Conservation (phyloP, 2,329 filamentous ascomycete species). For the Microcyclospora pomicola region DNA sequence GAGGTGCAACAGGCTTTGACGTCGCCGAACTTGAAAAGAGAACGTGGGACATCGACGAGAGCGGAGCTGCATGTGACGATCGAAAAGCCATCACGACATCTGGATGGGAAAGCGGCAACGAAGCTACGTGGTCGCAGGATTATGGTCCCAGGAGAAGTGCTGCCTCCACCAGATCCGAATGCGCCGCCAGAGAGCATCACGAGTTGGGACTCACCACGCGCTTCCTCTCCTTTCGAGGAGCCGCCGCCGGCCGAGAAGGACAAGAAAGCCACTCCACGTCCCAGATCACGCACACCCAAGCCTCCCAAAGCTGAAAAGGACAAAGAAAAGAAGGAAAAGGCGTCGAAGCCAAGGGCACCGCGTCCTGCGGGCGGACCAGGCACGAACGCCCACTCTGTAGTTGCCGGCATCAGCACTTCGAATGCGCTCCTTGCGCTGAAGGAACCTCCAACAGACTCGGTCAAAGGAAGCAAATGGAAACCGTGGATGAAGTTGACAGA, state of each 20-base stretch:
- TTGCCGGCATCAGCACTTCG: slow-evolving; percentile 46
- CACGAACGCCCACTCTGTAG: slow-evolving; percentile 40
- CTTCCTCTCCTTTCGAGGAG: slow-evolving; percentile 21
- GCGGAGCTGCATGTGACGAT: slow-evolving; percentile 12
- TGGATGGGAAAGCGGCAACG: slow-evolving; percentile 20
- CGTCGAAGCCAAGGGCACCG: slow-evolving; percentile 29
- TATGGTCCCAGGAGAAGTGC: slow-evolving; percentile 30
- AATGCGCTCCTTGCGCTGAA: slow-evolving; percentile 46
- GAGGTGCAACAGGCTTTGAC: slow-evolving; percentile 19
- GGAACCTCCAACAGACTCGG: slow-evolving; percentile 46
- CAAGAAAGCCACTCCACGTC: slow-evolving; percentile 14
- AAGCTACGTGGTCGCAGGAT: slow-evolving; percentile 24
- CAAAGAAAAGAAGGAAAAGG: slow-evolving; percentile 20
- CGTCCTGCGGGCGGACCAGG: slow-evolving; percentile 33
- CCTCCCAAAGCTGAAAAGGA: slow-evolving; percentile 20
- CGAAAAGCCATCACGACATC: slow-evolving; percentile 14
- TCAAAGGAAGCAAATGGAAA: slow-evolving; percentile 44
- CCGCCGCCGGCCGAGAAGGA: slow-evolving; percentile 8
- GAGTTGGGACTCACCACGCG: slow-evolving; percentile 26
- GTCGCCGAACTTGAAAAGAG: slow-evolving; percentile 21
- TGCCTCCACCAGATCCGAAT: slow-evolving; percentile 31
- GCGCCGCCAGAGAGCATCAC: slow-evolving; percentile 23
- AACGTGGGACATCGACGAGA: slow-evolving; percentile 17
- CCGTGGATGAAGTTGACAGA: slow-evolving; percentile 53
- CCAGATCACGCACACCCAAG: slow-evolving; percentile 24